Conservation (phyloP, 1,139 yeast genomes). For the Pichia sp. region DNA sequence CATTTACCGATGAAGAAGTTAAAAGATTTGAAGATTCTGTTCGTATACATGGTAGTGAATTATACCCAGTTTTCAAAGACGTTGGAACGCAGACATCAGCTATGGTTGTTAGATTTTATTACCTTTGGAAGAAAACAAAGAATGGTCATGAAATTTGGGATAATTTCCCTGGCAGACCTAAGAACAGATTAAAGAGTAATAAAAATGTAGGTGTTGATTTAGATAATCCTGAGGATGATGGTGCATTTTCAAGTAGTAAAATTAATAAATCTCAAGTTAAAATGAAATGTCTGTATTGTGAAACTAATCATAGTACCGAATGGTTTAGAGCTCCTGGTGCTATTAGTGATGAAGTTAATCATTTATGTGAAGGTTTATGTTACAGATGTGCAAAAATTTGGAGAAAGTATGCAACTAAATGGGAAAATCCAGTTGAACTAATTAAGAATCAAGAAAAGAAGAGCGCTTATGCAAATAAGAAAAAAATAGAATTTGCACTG, state of each 20-base stretch:
- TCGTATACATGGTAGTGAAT: constrained; percentile 66
- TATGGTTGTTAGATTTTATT: constrained; percentile 79
- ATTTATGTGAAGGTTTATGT: constrained; percentile 54
- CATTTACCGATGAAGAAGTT: constrained; percentile 59
- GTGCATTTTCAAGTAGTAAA: constrained; percentile 55
- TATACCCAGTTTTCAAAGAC: constrained; percentile 62
- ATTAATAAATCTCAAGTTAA: constrained; percentile 33
- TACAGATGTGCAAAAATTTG: constrained; percentile 82
- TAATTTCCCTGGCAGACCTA: constrained; percentile 64
- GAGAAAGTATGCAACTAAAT: constrained; percentile 84
- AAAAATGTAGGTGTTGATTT: constrained; percentile 25
- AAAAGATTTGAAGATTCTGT: constrained; percentile 72
- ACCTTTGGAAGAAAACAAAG: constrained; percentile 84
- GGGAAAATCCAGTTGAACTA: constrained; percentile 79
- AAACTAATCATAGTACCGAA: constrained; percentile 44
- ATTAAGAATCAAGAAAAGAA: constrained; percentile 43
- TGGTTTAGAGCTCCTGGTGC: constrained; percentile 76
- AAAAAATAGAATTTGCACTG: constrained; percentile 66
- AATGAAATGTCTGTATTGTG: constrained; percentile 63
- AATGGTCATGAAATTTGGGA: constrained; percentile 80
- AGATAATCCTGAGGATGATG: constrained; percentile 67
- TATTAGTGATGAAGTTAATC: constrained; percentile 12
- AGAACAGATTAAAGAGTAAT: constrained; percentile 45
- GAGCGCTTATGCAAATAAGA: constrained; percentile 48
- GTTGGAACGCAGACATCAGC: constrained; percentile 67